phyloP scores from a whole-genome alignment of 257 asterid species.

The Knoxia roxburghii region DNA sequence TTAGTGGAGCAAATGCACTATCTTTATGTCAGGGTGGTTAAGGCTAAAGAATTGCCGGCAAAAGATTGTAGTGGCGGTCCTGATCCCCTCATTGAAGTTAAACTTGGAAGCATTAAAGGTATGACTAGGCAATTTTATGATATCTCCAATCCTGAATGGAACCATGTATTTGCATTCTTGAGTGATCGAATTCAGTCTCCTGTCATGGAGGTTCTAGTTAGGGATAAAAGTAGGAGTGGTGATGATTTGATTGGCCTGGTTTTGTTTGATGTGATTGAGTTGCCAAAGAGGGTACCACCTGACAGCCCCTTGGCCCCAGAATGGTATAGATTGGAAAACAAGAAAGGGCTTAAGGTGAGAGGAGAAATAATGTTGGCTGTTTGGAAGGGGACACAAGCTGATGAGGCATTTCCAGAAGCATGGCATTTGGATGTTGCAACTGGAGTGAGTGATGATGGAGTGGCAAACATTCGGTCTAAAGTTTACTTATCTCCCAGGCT shows the following conservation, averaged over 20 bases:
- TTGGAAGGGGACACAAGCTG: conserved; percentile 94
- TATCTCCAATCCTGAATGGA: conserved; percentile 65
- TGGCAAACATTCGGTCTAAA: conserved; percentile 60
- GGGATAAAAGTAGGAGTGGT: conserved; percentile 47
- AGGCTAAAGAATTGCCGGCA: conserved; percentile 53
- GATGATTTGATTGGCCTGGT: conserved; percentile 56
- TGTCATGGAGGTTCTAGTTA: conserved; percentile 46
- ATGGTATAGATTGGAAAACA: conserved; percentile 71
- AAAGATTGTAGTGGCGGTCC: conserved; percentile 34
- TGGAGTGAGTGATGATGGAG: conserved; percentile 50
- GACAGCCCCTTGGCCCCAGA: conserved; percentile 95
- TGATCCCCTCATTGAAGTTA: conserved; percentile 61
- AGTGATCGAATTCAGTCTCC: conserved; percentile 56
- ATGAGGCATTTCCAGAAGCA: conserved; percentile 85
- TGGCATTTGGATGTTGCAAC: conserved; percentile 61
- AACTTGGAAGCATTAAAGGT: conserved; percentile 56
- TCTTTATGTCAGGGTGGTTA: conserved; percentile 57
- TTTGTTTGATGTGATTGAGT: conserved; percentile 50
- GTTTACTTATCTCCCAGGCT: conserved; percentile 86
- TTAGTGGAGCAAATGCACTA: conserved; percentile 90
- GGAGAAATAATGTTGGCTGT: conserved; percentile 82
- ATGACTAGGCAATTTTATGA: conserved; percentile 39
- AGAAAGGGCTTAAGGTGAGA: conserved; percentile 38
- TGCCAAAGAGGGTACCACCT: conserved; percentile 86
- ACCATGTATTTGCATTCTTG: conserved; percentile 59